Conservation (phyloP, 352 stramenopile genomes). For the Phytophthora aleatoria region DNA sequence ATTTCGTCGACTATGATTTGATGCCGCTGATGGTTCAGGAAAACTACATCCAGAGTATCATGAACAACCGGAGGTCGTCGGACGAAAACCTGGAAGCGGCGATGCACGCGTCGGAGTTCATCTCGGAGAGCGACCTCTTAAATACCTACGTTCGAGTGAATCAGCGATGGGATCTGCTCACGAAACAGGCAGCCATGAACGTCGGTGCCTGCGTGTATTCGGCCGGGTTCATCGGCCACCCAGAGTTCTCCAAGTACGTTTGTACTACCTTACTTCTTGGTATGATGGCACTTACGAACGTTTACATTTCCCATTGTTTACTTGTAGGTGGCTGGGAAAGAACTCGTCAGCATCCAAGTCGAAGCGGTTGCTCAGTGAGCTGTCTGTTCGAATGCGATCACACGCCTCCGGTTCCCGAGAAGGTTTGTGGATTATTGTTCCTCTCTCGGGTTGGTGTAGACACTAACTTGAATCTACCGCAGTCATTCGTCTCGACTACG, state of each 20-base stretch:
- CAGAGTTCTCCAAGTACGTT: conserved; percentile 89
- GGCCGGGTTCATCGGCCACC: conserved; percentile 87
- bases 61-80: conserved; percentile 67
- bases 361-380: conserved; percentile 93
- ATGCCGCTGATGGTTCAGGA: conserved; percentile 97
- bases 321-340: conserved; percentile 95
- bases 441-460: background rate
- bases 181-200: conserved; percentile 91
- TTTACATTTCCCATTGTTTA: conserved; percentile 34
- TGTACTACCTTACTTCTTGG: background rate
- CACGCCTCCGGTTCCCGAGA: conserved; percentile 86
- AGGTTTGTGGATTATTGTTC: conserved; percentile 40
- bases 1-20: conserved; percentile 99
- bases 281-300: conserved; percentile 8
- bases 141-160: conserved; percentile 80
- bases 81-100: conserved; percentile 84
- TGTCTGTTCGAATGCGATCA: conserved; percentile 94
- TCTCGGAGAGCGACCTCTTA: conserved; percentile 85
- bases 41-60: conserved; percentile 87
- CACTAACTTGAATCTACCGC: conserved; percentile 1
- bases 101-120: conserved; percentile 92
- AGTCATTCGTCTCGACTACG: conserved; percentile 90
- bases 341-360: conserved; percentile 96
- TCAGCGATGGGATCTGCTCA: conserved; percentile 96
- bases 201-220: conserved; percentile 85